Base-by-base conservation (phyloP, 2,329 filamentous ascomycete genomes). In the Lasiodiplodia sp. region DNA sequence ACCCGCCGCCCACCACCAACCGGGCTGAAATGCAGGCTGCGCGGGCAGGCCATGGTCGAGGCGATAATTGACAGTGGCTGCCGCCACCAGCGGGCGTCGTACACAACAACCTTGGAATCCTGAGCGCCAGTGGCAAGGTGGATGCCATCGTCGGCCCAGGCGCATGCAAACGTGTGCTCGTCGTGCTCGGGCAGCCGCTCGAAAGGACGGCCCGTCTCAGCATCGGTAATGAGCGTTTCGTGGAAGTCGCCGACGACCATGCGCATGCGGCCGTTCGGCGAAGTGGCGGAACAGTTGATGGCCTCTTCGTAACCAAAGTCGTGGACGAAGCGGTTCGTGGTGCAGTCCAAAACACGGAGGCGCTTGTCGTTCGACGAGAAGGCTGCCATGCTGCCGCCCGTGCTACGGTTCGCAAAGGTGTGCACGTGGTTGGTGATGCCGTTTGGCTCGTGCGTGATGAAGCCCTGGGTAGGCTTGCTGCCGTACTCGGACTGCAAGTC, bases 71-170 rank as follows among this genome's bases (percentile, higher is more conserved):
- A 82, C 4, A 85, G 80, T 10, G 85, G 84, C 67, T 85, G 81
- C 55, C 80, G 84, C 90, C 91, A 92, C 66, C 87, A 88, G 10
- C 92, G 86, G 8, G 91, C 90, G 76, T 95, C 92, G 89, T 91
- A 94, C 60, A 95, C 88, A 71, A 89, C 88, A 72, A 94, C 85
- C 34, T 85, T 86, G 76, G 86, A 90, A 77, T 95, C 92, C 78
- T 95, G 92, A 70, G 90, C 91, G 25, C 90, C 92, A 0, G 92
- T 94, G 14, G 92, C 92, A 23, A 94, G 86, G 14, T 89, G 90
- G 81, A 89, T 89, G 38, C 91, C 92, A 75, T 94, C 90, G 66
- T 91, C 88, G 21, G 91, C 90, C 92, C 92, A 95, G 72, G 91
- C 92, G 74, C 91, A 93, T 1, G 92, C 88, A 74, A 94, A 95